Evolutionary conservation across 805 yeast species (phyloP).

Genomic region (Kodamaea fukazawae): DNA sequence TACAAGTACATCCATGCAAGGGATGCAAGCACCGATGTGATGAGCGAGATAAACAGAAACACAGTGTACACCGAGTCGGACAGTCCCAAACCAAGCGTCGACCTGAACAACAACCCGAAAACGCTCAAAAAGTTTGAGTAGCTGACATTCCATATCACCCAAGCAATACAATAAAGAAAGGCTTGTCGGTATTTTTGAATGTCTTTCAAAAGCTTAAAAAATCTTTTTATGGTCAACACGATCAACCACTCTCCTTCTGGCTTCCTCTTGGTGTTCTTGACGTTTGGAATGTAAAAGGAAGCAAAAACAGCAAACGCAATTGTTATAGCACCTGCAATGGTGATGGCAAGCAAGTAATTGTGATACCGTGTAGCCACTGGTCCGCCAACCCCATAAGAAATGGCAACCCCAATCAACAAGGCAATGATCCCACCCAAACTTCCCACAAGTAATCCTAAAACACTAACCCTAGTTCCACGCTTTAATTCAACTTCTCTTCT

Average conservation of each 20-base stretch:
- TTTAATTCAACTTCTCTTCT: conserved; percentile 23
- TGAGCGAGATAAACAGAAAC: conserved; percentile 35
- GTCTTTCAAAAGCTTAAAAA: conserved; percentile 19
- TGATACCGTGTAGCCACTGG: conserved; percentile 27
- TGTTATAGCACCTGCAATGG: conserved; percentile 39
- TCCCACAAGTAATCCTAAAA: conserved; percentile 33
- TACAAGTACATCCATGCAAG: conserved; percentile 36
- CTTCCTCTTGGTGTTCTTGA: conserved; percentile 19
- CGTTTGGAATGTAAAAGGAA: conserved; percentile 29
- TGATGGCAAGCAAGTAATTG: conserved; percentile 36
- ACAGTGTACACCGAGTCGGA: conserved; percentile 40
- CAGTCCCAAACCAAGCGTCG: conserved; percentile 37
- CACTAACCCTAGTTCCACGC: conserved; percentile 36
- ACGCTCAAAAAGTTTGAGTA: conserved; percentile 35
- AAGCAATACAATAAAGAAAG: conserved; percentile 32
- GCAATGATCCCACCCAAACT: conserved; percentile 40
- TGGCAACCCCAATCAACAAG: conserved; percentile 35
- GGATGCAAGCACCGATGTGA: conserved; percentile 34
- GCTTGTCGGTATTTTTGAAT: conserved; percentile 33
- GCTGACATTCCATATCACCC: conserved; percentile 43
- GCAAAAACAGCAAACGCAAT: conserved; percentile 22
- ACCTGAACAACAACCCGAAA: conserved; percentile 35
- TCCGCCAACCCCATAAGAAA: conserved; percentile 25
- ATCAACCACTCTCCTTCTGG: conserved; percentile 25
- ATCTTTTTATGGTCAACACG: conserved; percentile 26